phyloP scores from a whole-genome alignment of 441 rosid species.

The Hura crepitans region DNA sequence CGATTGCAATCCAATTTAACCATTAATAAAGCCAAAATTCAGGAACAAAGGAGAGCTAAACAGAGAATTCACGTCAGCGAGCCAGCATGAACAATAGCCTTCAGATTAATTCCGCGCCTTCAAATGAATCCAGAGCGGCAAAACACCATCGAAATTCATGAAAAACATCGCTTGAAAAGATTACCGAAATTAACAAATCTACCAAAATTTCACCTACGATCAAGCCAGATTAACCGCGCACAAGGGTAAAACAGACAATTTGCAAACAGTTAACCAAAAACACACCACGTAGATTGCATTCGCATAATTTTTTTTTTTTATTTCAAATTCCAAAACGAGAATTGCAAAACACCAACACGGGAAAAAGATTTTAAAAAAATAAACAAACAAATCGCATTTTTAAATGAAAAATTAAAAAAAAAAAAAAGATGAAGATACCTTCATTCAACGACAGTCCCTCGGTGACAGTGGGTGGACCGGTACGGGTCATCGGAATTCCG shows the following conservation, averaged over 20 bases:
- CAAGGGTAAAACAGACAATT: slow-evolving; percentile 20
- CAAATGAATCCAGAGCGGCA: not conserved
- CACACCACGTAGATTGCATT: slow-evolving; percentile 14
- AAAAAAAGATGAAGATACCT: slow-evolving; percentile 31
- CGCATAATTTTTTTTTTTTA: not conserved
- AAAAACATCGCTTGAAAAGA: not conserved
- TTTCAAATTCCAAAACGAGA: slow-evolving; percentile 2
- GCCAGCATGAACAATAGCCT: slow-evolving; percentile 1
- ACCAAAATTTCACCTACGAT: not conserved
- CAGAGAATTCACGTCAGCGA: slow-evolving; percentile 20
- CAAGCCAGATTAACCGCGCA: not conserved
- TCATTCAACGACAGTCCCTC: slow-evolving; percentile 49
- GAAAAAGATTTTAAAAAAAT: not conserved
- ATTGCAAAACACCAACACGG: not conserved
- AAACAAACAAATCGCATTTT: slow-evolving; percentile 4
- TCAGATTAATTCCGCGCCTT: not conserved
- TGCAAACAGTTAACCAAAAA: not conserved
- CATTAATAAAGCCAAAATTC: not conserved
- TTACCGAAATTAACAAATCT: not conserved
- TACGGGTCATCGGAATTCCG: slow-evolving; percentile 69
- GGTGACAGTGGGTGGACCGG: slow-evolving; percentile 30
- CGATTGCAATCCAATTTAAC: not conserved
- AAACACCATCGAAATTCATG: not conserved
- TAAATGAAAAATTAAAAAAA: not conserved
- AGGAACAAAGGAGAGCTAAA: slow-evolving; percentile 18